These are phyloP conservation scores for Jimgerdemannia lactiflua DNA, from an alignment of 192 early-diverging fungal species.

Conservation along the genomic window DNA sequence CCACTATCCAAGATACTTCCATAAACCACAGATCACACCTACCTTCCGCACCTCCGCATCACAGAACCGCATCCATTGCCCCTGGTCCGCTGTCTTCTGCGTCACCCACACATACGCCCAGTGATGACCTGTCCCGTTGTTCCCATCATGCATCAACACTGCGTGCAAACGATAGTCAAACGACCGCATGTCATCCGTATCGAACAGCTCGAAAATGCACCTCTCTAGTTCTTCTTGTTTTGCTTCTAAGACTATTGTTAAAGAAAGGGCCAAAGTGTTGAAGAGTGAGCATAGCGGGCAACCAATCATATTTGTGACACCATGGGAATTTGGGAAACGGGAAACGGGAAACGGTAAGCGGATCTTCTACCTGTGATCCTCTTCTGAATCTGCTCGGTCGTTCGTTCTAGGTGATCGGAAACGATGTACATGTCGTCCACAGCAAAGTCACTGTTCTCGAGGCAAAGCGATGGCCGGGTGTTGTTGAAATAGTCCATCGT, in stretches of 20 bases:
- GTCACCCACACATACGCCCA: slow-evolving; percentile 37
- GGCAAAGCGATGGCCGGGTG: slow-evolving; percentile 6
- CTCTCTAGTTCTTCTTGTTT: not conserved
- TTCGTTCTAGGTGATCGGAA: not conserved
- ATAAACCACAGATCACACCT: not conserved
- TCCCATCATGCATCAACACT: slow-evolving; percentile 27
- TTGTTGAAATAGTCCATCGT: slow-evolving; percentile 3
- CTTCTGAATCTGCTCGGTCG: not conserved
- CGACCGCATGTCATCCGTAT: slow-evolving; percentile 9
- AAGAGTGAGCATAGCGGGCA: not conserved
- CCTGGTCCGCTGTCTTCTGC: slow-evolving; percentile 9
- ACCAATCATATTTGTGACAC: too few species aligned
- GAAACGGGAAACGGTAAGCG: not conserved
- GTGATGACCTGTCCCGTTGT: slow-evolving; percentile 24
- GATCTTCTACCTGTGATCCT: not conserved
- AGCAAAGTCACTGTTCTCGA: not conserved
- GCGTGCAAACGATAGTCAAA: slow-evolving; percentile 25
- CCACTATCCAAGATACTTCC: not conserved
- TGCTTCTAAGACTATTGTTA: not conserved
- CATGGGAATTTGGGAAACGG: too few species aligned
- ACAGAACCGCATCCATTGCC: slow-evolving; percentile 28
- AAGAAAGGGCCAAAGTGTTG: not conserved
- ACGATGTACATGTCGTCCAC: not conserved
- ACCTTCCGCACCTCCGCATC: slow-evolving; percentile 14
- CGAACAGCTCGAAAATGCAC: slow-evolving; percentile 9